phyloP scores from a whole-genome alignment of 306 rosid species.

The Cucumis melo region DNA sequence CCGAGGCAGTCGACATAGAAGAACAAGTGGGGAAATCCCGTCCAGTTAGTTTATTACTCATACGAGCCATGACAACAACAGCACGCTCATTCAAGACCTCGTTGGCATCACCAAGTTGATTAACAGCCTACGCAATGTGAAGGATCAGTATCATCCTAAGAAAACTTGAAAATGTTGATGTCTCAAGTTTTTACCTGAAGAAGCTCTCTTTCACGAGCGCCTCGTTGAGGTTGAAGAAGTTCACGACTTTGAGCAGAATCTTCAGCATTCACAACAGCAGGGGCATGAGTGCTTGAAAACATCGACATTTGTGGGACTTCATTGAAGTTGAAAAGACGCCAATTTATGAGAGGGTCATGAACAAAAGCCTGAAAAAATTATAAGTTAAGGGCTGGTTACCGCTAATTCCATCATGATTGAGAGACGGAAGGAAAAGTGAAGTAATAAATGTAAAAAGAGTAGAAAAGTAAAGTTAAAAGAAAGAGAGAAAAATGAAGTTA shows the following conservation, averaged over 20 bases:
- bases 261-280: constrained; percentile 65
- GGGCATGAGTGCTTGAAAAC: constrained; percentile 45
- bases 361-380: constrained; percentile 72
- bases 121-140: constrained; percentile 57
- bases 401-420: not conserved
- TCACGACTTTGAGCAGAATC: constrained; percentile 59
- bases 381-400: not conserved
- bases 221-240: constrained; percentile 86
- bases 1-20: constrained; percentile 36
- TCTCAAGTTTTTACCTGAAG: constrained; percentile 55
- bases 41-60: constrained; percentile 95
- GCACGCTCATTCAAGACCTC: constrained; percentile 98
- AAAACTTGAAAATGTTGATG: not conserved
- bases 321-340: constrained; percentile 98
- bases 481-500: too few relatives aligned
- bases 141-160: constrained; percentile 4
- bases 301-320: constrained; percentile 93
- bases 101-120: constrained; percentile 97
- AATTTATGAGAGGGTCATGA: constrained; percentile 93
- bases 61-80: constrained; percentile 94
- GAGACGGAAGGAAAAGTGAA: too few relatives aligned
- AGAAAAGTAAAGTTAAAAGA: too few relatives aligned
- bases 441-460: too few relatives aligned
- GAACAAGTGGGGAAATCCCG: constrained; percentile 74
- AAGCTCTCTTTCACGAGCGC: constrained; percentile 93